Base-by-base conservation (phyloP, 805 yeast species). In the Starmerella lactis-condensi region DNA sequence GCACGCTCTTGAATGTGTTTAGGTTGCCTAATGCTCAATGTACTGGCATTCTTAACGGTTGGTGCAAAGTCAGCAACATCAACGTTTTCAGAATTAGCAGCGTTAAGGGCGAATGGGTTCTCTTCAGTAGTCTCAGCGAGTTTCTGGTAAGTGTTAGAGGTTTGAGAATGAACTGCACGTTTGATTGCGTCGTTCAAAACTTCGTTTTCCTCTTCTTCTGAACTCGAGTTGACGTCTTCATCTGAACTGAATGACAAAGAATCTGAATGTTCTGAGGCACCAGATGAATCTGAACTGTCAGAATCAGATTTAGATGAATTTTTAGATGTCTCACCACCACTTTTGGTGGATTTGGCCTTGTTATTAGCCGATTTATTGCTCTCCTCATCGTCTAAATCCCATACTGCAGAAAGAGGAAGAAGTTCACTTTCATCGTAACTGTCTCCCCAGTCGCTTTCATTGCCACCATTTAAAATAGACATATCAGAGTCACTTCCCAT, bases 21-120 rank as follows among this genome's bases (percentile, higher is more conserved):
- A 1, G 95, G 93, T 33, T 82, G 61, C 2, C 96, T 95, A 9
- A 81, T 72, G 1, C 75, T 66, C 29, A 81, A 56, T 1, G 85
- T 63, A 38, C 62, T 61, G 12, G 55, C 34, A 28, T 33, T 40
- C 12, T 19, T 13, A 9, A 21, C 17, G 14, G 18, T 22, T 2
- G 30, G 31, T 6, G 21, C 34, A 57, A 83, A 63, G 77, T 81
- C 79, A 38, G 77, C 89, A 2, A 69, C 63, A 5, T 79, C 47
- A 5, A 81, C 64, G 29, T 82, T 61, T 34, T 68, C 69, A 7
- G 23, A 21, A 21, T 9, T 72, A 15, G 43, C 35, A 16, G 60
- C 55, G 1, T 47, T 43, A 24, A 43, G 24, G 11, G 37, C 33
- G 22, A 41, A 37, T 21, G 57, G 50, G 34, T 61, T 47, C 56